Evolutionary conservation across 2,329 filamentous ascomycete genomes (phyloP), one percentile per base, ranked within the genome.

Genomic region (Trichoderma gracile): DNA sequence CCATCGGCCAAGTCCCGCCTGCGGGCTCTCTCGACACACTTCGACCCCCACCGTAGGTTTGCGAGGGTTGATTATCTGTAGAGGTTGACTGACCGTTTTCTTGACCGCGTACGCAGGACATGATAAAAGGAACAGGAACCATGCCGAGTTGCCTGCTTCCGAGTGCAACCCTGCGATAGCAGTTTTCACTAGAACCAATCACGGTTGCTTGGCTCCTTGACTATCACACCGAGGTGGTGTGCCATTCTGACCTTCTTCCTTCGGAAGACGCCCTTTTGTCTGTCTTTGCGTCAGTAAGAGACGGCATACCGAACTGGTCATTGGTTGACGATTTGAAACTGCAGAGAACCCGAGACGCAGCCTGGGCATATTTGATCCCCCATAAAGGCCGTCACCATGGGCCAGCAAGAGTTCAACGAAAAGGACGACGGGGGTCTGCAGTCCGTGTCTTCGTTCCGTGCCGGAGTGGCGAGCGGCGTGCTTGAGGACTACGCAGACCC

Each of bases 401-500:
- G 25, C 14, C 19, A 45, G 21, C 49, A 23, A 19, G 59, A 63
- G 45, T 10, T 30, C 42, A 56, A 63, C 23, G 60, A 63, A 5
- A 63, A 63, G 60, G 52, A 56, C 33, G 42, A 63, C 21, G 27
- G 60, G 19, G 30, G 33, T n/a, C 42, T 63, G 45, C 50, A 56
- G 14, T 49, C 63, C 12, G 63, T 64, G n/a, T 59, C 63, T 17
- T 64, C 63, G 55, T 30, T 54, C 21, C 63, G 45, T 15, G 46
- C 46, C 46, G 63, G 63, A 38, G 47, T 49, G 25, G 30, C 40
- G 30, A 59, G 23, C 1, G 54, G 63, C 21, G 30, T 64, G 6
- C 2, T 59, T 15, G 55, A 58, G 14, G 63, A 64, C 17, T 64
- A 46, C 21, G 55, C 54, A 40, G 63, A 64, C 25, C 63, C 63